phyloP scores from a whole-genome alignment of 352 stramenopile species.

The Globisporangium radiosum region DNA sequence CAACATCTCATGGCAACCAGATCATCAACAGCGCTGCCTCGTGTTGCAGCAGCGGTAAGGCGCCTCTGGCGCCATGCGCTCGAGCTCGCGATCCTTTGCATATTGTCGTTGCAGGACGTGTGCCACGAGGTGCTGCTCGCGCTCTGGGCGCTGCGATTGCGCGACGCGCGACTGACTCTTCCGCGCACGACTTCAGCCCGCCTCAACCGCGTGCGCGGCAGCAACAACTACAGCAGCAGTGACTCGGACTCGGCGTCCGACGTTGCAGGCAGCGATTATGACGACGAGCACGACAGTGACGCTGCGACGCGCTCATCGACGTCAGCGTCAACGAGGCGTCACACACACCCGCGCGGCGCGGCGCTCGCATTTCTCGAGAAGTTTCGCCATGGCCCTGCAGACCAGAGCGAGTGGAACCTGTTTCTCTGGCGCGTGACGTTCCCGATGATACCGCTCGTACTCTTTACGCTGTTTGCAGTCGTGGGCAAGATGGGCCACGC shows the following conservation, averaged over 20 bases:
- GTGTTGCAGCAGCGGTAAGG: background rate
- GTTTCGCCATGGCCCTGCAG: constrained; percentile 61
- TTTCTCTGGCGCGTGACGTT: constrained; percentile 78
- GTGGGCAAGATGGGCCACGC: constrained; percentile 54
- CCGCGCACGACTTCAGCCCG: background rate
- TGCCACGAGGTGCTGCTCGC: constrained; percentile 8
- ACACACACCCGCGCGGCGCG: background rate
- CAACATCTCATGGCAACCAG: background rate
- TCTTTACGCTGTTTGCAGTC: constrained; percentile 61
- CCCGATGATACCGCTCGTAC: constrained; percentile 67
- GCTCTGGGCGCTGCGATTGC: constrained; percentile 10
- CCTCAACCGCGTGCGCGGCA: background rate
- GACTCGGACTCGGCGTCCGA: background rate
- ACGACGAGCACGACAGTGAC: background rate
- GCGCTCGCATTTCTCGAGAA: constrained; percentile 63
- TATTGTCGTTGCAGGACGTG: constrained; percentile 14
- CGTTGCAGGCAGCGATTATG: background rate
- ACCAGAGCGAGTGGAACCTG: constrained; percentile 79
- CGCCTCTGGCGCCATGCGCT: constrained; percentile 23
- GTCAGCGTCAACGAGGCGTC: background rate
- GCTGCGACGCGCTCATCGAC: constrained; percentile 1
- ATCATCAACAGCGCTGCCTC: background rate
- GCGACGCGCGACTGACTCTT: constrained; percentile 2
- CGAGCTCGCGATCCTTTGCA: constrained; percentile 12
- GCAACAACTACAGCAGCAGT: background rate